Evolutionary conservation across 371 early-diverging fungal genomes (phyloP), one percentile per base, ranked within the genome.

Genomic region (Syncephalastrum monosporum): DNA sequence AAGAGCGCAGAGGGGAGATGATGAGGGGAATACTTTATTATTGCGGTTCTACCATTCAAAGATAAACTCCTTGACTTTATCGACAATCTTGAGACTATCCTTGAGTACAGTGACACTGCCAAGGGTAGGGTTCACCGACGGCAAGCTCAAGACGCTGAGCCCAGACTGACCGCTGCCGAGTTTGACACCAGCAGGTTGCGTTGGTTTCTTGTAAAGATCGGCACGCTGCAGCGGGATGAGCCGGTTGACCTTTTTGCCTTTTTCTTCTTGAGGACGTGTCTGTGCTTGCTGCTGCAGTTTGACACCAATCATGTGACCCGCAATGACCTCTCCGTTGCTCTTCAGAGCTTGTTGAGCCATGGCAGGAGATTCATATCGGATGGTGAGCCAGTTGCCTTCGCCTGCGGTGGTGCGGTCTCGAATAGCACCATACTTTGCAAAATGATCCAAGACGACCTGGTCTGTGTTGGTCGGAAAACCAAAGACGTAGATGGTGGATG

Each of bases 141-240:
- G 59, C 17, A 19, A 25, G 24, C 45, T 53, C 5, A 59, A 42
- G 1, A 53, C 59, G 24, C 59, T 59, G 24, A 59, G 33, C 7
- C 59, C 59, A 13, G 44, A 47, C 24, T 59, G 52, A 23, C 59
- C 59, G 33, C 53, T 59, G 7, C 59, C 59, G n/a, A 59, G 25
- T n/a, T 38, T 42, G 4, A 15, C 14, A 1, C 33, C 21, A 5
- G 14, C 27, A 23, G 54, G 54, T 21, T 43, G 29, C 45, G 42
- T 52, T 4, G 58, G 58, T 33, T 59, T 53, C 45, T 59, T 59
- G 38, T 44, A 59, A 3, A 59, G 38, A 47, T 59, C 42, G n/a
- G 59, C 52, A 38, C 53, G 38, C 3, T 47, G 42, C 4, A 53
- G 42, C 7, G 59, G 59, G 12, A 59, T 47, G 12, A 59, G 38